Evolutionary conservation across 805 yeast genomes (phyloP), one percentile per base, ranked within the genome.

Genomic region (Candida easanensis): DNA sequence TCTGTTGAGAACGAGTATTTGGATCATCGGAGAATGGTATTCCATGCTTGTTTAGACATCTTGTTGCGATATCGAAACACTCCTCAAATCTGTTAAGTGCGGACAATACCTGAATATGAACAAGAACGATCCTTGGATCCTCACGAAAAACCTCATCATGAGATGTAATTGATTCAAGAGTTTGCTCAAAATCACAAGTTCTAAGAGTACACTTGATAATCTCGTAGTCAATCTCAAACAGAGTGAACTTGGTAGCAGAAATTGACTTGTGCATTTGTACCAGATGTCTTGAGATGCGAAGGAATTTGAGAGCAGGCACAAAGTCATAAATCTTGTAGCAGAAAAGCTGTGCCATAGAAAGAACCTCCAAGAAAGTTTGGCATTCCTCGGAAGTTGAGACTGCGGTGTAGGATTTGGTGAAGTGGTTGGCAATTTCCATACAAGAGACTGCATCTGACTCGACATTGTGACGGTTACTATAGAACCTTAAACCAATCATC

Each of bases 321-420:
- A 69, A 63, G 48, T 73, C 76, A 37, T 66, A 71, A 10, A 70
- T 65, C 10, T 69, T 66, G 36, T 70, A 68, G 1, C 78, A 74
- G 43, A 61, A 61, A 39, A 63, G 61, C 2, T 78, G 78, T 0
- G 79, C 77, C 17, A 62, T 60, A 4, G 68, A 59, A 32, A 75
- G 52, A 5, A 72, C 69, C 3, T 65, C 66, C 14, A 66, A 46
- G 41, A 70, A 76, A 0, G 58, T 60, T 5, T 58, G 57, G 17
- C 45, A 41, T 30, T 76, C 80, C 4, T 64, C 67, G 1, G 50
- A 9, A n/a, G 38, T 28, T 3, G n/a, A 20, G 13, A 50, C 40
- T 1, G 37, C 33, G 5, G 37, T 23, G 19, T 38, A 43, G 7
- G 58, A 54, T 18, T 48, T 48, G 3, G 45, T 30, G 31, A 54